A percentile compares a stretch with the other conserved stretches of the same genome.
Conservation (phyloP, 805 yeast genomes). For the Pichia cabralensis region DNA sequence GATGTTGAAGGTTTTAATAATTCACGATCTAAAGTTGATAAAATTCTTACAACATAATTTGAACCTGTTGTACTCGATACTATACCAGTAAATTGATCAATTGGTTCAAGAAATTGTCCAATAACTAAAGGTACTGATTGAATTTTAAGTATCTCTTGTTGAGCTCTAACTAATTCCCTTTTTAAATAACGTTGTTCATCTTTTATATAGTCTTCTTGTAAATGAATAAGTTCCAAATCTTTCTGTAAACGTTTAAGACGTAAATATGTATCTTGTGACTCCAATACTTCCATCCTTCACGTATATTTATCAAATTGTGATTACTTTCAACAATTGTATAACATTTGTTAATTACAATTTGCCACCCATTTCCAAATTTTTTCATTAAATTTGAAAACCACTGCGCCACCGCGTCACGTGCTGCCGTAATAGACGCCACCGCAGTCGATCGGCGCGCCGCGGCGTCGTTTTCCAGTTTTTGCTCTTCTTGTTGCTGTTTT, state of each 20-base stretch:
- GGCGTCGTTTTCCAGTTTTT: too few species aligned
- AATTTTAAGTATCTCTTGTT: slow-evolving; percentile 95
- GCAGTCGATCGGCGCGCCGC: too few species aligned
- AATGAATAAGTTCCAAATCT: slow-evolving; percentile 69
- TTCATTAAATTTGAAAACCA: too few species aligned
- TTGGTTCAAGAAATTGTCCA: slow-evolving; percentile 96
- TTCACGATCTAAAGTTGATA: slow-evolving; percentile 92
- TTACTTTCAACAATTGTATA: too few species aligned
- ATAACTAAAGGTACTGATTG: slow-evolving; percentile 96
- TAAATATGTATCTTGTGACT: too few species aligned
- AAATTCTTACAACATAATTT: slow-evolving; percentile 89
- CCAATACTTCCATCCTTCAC: too few species aligned
- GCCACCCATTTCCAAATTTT: too few species aligned
- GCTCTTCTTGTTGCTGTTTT: too few species aligned
- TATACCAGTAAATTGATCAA: slow-evolving; percentile 92
- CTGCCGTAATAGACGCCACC: too few species aligned
- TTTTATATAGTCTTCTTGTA: slow-evolving; percentile 95
- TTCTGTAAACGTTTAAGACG: slow-evolving; percentile 83
- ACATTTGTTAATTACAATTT: too few species aligned
- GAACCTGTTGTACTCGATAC: slow-evolving; percentile 97
- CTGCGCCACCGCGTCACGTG: too few species aligned
- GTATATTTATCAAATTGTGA: slow-evolving; percentile 10
- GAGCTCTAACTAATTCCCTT: slow-evolving; percentile 90
- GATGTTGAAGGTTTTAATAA: slow-evolving; percentile 88
- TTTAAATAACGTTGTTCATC: slow-evolving; percentile 96